These are phyloP conservation scores for Ustilaginoidea virens DNA, from an alignment of 2,329 filamentous ascomycete species.

Conservation along the genomic window DNA sequence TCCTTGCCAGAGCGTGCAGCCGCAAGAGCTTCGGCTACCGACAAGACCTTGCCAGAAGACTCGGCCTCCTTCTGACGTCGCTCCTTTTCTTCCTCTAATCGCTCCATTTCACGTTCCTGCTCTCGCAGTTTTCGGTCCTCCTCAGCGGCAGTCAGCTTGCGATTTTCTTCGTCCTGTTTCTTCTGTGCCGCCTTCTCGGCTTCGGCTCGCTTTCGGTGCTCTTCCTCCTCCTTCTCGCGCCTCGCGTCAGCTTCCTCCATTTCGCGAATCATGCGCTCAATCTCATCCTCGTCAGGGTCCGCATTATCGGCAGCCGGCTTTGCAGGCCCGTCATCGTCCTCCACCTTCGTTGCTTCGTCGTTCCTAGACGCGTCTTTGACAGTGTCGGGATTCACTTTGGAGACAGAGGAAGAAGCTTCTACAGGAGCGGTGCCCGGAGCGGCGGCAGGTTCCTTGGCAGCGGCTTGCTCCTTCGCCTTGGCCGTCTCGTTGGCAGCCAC, in stretches of 20 bases:
- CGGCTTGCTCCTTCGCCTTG: constrained; percentile 12
- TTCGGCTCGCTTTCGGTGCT: constrained; percentile 30
- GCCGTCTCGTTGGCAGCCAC: constrained; percentile 15
- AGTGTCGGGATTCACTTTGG: background rate
- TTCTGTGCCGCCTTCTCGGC: constrained; percentile 31
- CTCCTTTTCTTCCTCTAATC: constrained; percentile 55
- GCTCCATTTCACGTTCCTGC: constrained; percentile 57
- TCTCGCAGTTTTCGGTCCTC: constrained; percentile 53
- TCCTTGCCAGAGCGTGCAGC: constrained; percentile 25
- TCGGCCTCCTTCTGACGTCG: constrained; percentile 36
- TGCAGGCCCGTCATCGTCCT: constrained; percentile 12
- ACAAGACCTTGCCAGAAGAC: constrained; percentile 29
- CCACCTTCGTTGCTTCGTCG: constrained; percentile 12
- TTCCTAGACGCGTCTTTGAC: too few species aligned
- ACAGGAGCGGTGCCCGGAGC: background rate
- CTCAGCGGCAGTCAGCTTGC: constrained; percentile 33
- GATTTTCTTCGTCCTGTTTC: constrained; percentile 30
- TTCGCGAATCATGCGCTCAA: constrained; percentile 45
- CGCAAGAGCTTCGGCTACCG: constrained; percentile 36
- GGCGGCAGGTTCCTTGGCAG: constrained; percentile 5
- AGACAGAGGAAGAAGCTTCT: background rate
- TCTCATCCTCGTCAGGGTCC: constrained; percentile 35
- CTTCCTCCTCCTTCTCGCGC: constrained; percentile 32
- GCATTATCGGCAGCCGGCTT: constrained; percentile 19
- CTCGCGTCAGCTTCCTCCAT: constrained; percentile 41